Base-by-base conservation (phyloP, 805 yeast genomes). In the Metschnikowia bowlesiae region DNA sequence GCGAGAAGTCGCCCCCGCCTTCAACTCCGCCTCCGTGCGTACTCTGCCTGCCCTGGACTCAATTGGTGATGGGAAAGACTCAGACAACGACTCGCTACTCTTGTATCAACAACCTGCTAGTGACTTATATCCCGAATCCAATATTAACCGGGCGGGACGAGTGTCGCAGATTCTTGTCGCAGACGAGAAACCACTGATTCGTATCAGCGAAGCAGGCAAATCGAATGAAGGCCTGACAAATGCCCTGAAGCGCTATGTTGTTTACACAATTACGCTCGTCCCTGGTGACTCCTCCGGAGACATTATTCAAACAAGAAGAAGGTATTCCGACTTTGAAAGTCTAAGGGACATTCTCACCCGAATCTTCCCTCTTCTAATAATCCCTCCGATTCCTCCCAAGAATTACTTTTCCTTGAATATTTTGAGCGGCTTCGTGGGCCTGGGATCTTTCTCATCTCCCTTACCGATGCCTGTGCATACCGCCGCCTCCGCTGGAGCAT, bases 301-400 rank as follows among this genome's bases (percentile, higher is more conserved):
- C 22, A 71, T 80, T 39, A 63, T 81, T 32, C 72, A 77, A 13
- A 91, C 89, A 5, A 81, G 91, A 44, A 74, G 99, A 59, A 75
- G 98, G 41, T 94, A 94, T 65, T 86, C 96, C 33, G 99, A 94
- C 64, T 94, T 94, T 64, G 97, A 89, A 61, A 81, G 87, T 45
- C 74, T 94, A 41, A 75, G 97, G 53, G 84, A 81, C 38, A 78
- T 86, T 4, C 72, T 94, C 22, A 73, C 83, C 3, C 82, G 85
- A 57, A 69, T 88, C 36, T 85, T 86, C 55, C 97, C 99, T 3
- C 82, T 94, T 3, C 64, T 83, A 4, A 79, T 94, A 3, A 81
- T 94, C 5, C 99, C 99, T 6, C 97, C 98, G 1, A 92, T 94
- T 8, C 99, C 99, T 0, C 74, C 75, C 0, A 74, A 74, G 51